Evolutionary conservation across 2,329 filamentous ascomycete species (phyloP), one percentile per base, ranked within the genome.

Genomic region (Alternaria metachromatica): DNA sequence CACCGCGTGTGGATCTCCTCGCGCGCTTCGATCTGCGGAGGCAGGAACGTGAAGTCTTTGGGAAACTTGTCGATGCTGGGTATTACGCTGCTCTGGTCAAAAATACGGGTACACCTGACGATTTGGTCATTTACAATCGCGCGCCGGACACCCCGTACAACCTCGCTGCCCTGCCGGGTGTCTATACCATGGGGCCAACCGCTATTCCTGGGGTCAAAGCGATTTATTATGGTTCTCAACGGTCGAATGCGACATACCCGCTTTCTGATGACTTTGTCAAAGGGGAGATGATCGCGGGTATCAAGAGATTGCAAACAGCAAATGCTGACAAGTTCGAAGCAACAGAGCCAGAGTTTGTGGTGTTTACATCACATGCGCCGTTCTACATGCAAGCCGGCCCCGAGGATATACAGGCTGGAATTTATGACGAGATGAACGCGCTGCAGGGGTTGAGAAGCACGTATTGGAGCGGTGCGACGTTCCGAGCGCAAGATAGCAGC

Each of bases 31-130:
- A 81, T 58, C 72, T 85, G 6, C 71, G 68, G 37, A 1, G 51
- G 0, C 43, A 66, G 0, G 84, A 86, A 59, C 54, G 18, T 1
- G 21, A 45, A 0, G 28, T 84, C 5, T 84, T 85, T 57, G 18
- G 58, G 3, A 75, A 82, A 58, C 82, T 82, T 63, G 62, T 55
- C n/a, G 76, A 78, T 58, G 76, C 65, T 0, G 77, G 68, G 2
- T 84, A 82, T 73, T 85, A 81, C 64, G 77, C 75, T 4, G 72
- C 66, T 5, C 51, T 84, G 0, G 49, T 84, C 5, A 75, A 73
- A 3, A 80, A 82, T 46, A 82, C 80, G 4, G 80, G 80, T 2
- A 51, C 84, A 6, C 74, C 80, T 1, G 65, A 65, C 15, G 68
- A 64, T 21, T 12, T 70, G 1, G 6, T 18, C 12, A 50, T 54